Conservation (phyloP, 495 filamentous ascomycete species). For the Astrothelium macrocarpum region DNA sequence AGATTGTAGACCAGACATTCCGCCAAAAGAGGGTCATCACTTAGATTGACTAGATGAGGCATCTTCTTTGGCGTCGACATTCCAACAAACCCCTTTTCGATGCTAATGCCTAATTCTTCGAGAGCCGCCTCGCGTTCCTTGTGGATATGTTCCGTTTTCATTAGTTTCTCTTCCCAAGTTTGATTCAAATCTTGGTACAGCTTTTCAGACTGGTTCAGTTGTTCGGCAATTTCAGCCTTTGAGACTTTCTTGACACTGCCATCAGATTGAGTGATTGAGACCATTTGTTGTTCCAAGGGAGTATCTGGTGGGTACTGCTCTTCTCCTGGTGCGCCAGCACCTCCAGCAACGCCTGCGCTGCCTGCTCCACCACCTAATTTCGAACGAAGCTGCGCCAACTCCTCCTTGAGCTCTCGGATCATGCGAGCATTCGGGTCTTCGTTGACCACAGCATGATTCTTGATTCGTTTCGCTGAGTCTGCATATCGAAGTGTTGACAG, state of each 20-base stretch:
- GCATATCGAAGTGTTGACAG: conserved; percentile 92
- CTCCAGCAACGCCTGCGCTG: conserved; percentile 36
- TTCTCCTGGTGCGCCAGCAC: conserved; percentile 43
- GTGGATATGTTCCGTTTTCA: conserved; percentile 92
- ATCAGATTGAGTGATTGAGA: conserved; percentile 81
- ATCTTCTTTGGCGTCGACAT: conserved; percentile 96
- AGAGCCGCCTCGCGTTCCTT: conserved; percentile 92
- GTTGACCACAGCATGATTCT: conserved; percentile 99
- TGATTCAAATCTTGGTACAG: conserved; percentile 93
- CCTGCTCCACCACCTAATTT: conserved; percentile 66
- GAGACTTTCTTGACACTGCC: conserved; percentile 89
- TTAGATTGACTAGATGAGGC: conserved; percentile 96
- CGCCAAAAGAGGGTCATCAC: conserved; percentile 87
- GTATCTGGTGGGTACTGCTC: conserved; percentile 86
- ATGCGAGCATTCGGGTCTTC: conserved; percentile 98
- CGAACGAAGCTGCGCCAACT: conserved; percentile 73
- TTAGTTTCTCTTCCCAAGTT: conserved; percentile 95
- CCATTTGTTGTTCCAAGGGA: conserved; percentile 88
- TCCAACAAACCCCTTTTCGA: conserved; percentile 95
- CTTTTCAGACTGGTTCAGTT: conserved; percentile 92
- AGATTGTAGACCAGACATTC: conserved; percentile 98
- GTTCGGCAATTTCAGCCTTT: conserved; percentile 96
- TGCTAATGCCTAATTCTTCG: conserved; percentile 95
- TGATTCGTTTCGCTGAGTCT: conserved; percentile 96
- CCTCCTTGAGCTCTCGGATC: conserved; percentile 97